These are phyloP conservation scores for Leccinum variabile DNA, from an alignment of 1,284 basidiomycete species.

Conservation along the genomic window DNA sequence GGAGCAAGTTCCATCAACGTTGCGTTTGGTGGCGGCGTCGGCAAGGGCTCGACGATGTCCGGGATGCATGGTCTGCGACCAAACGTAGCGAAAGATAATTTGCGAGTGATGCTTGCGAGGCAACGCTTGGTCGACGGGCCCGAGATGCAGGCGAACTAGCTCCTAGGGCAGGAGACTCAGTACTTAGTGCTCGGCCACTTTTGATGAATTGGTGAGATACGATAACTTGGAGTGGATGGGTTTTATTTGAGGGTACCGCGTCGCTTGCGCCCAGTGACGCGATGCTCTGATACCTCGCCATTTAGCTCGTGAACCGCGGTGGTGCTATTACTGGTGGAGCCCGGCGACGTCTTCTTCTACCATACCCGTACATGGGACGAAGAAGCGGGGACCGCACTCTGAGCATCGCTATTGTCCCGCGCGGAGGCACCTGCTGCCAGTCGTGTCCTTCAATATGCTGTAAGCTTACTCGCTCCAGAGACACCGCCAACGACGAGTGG, in stretches of 20 bases:
- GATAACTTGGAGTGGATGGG: conserved; percentile 27
- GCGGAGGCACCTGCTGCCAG: conserved; percentile 1
- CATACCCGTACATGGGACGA: conserved; percentile 30
- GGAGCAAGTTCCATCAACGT: conserved; percentile 22
- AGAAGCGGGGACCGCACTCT: conserved; percentile 7
- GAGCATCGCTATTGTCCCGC: conserved; percentile 10
- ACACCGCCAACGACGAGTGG: conserved; percentile 27
- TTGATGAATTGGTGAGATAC: conserved; percentile 17
- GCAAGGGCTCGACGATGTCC: conserved; percentile 17
- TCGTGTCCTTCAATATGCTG: conserved; percentile 22
- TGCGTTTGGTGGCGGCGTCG: conserved; percentile 18
- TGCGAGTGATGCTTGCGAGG: conserved; percentile 29
- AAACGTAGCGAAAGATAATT: conserved; percentile 32
- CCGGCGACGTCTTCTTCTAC: conserved; percentile 31
- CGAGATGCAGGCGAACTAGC: conserved; percentile 9
- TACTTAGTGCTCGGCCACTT: conserved; percentile 27
- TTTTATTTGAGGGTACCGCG: conserved; percentile 15
- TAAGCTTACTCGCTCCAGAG: too few relatives aligned
- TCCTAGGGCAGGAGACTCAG: conserved; percentile 21
- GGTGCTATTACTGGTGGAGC: conserved; percentile 12
- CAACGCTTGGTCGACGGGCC: conserved; percentile 30
- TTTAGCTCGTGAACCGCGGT: conserved; percentile 12
- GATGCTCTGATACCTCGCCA: conserved; percentile 9
- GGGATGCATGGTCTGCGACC: neutral
- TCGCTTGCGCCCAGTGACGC: conserved; percentile 7